Base-by-base conservation (phyloP, 371 early-diverging fungal species). In the Mortierella sp. region DNA sequence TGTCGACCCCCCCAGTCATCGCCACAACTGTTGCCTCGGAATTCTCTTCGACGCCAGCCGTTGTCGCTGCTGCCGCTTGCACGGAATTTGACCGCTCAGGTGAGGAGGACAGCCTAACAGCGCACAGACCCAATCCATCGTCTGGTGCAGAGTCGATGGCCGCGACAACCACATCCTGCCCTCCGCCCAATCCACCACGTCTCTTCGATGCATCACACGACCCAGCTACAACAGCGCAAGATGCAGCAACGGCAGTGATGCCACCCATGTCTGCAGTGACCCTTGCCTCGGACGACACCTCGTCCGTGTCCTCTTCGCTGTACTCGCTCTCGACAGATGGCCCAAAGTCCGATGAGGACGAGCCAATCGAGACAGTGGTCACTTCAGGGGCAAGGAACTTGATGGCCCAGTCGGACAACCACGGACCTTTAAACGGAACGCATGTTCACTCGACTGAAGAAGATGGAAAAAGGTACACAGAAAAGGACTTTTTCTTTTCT, bases 401-500 rank as follows among this genome's bases (percentile, higher is more conserved):
- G 37, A 37, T 37, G 37, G 3, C 37, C 37, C 37, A 37, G 5
- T 5, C 37, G 37, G 37, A 5, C 37, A 9, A 37, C 26, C 53
- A 53, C 53, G 11, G 23, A 19, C 53, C 19, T 12, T 23, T 23
- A 19, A 19, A 53, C 23, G 53, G 4, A 12, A 4, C 68, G 4
- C 50, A 7, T 4, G 52, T 74, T 48, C 37, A 47, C 9, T 69
- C 79, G 11, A 63, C 73, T 28, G 73, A 72, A 26, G 79, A 73
- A 19, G 73, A 79, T 57, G 79, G 79, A 48, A 79, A 72, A 55
- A 68, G 70, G 79, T 79, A 69, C 25, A 46, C 7, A 0, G n/a
- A n/a, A n/a, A 37, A 30, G 3, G 37, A 16, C n/a, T 9, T n/a
- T 26, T 0, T 46, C 7, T 52, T 12, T 14, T 56, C 23, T 29